Evolutionary conservation across 768 basidiomycete genomes (phyloP).

Genomic region (Leucocoprinus leucothites): DNA sequence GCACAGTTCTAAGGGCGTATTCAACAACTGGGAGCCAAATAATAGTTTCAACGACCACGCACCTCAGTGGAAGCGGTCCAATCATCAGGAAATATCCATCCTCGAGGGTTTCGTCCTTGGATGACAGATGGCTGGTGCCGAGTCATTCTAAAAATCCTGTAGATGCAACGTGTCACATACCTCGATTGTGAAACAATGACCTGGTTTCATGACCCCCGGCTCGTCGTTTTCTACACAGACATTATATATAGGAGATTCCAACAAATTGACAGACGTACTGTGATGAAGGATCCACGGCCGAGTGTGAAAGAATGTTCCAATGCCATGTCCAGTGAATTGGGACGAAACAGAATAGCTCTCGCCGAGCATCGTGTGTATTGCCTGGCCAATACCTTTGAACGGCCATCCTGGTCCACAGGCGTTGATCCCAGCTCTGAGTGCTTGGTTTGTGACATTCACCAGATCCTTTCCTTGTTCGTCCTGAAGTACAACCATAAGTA

Average conservation of each 20-base stretch:
- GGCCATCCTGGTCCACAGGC: conserved; percentile 72
- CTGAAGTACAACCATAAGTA: conserved; percentile 32
- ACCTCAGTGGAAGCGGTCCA: conserved; percentile 94
- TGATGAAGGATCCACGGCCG: conserved; percentile 83
- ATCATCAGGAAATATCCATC: conserved; percentile 85
- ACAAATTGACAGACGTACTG: conserved; percentile 54
- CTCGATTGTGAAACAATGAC: conserved; percentile 94
- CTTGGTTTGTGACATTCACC: conserved; percentile 56
- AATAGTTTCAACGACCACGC: conserved; percentile 15
- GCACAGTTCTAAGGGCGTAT: conserved; percentile 60
- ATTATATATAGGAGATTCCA: no score
- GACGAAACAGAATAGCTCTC: conserved; percentile 58
- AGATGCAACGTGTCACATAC: conserved; percentile 29
- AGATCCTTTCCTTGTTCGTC: conserved; percentile 70
- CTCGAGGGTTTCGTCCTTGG: conserved; percentile 64
- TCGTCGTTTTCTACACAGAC: conserved; percentile 70
- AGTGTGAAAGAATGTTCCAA: conserved; percentile 77
- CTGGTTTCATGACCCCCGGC: conserved; percentile 76
- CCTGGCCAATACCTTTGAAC: conserved; percentile 67
- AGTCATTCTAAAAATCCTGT: background rate
- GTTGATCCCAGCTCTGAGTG: conserved; percentile 66
- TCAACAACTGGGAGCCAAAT: background rate
- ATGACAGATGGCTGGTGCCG: conserved; percentile 63
- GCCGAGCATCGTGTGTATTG: conserved; percentile 55
- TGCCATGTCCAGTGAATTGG: conserved; percentile 84